Percentiles rank a stretch among this genome's conserved stretches.
These are phyloP conservation scores for Metschnikowia santaceciliae DNA, from an alignment of 805 yeast genomes.

Conservation along the genomic window DNA sequence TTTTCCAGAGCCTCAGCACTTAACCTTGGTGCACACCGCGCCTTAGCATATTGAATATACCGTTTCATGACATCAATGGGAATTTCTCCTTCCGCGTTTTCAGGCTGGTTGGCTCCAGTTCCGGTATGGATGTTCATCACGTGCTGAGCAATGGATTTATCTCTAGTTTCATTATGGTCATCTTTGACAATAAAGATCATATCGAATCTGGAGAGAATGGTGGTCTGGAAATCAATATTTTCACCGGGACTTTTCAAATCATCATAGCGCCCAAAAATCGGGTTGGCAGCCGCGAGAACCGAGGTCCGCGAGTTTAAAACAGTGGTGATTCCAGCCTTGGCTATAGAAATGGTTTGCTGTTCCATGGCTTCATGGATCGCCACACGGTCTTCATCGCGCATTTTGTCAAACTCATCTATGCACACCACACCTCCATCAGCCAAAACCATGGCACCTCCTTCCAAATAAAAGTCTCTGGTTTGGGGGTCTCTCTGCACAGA, in stretches of 20 bases:
- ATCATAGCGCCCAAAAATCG: slow-evolving; percentile 94
- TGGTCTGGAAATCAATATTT: slow-evolving; percentile 95
- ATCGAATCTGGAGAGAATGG: slow-evolving; percentile 94
- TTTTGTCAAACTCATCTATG: slow-evolving; percentile 98
- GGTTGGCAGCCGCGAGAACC: slow-evolving; percentile 97
- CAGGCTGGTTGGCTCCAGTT: slow-evolving; percentile 32
- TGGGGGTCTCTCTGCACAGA: slow-evolving; percentile 89
- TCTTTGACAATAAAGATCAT: slow-evolving; percentile 98
- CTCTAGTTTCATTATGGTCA: slow-evolving; percentile 83
- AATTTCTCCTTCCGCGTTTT: slow-evolving; percentile 69
- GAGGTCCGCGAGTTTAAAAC: slow-evolving; percentile 94
- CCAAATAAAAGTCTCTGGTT: slow-evolving; percentile 88
- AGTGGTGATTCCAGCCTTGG: slow-evolving; percentile 98
- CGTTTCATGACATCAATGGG: slow-evolving; percentile 89
- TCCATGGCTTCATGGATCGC: slow-evolving; percentile 99
- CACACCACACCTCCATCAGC: slow-evolving; percentile 99
- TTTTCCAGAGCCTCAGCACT: slow-evolving; percentile 86
- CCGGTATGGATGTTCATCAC: slow-evolving; percentile 95
- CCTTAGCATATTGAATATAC: slow-evolving; percentile 84
- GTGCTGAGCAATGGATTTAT: slow-evolving; percentile 86
- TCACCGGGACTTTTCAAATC: slow-evolving; percentile 96
- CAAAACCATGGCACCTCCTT: slow-evolving; percentile 99
- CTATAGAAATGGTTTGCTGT: slow-evolving; percentile 97
- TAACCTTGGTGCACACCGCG: slow-evolving; percentile 89
- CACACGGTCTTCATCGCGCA: slow-evolving; percentile 98